Evolutionary conservation across 75 land plant genomes (phyloP), one percentile per base, ranked within the genome.

Genomic region (Cupressus sempervirens): DNA sequence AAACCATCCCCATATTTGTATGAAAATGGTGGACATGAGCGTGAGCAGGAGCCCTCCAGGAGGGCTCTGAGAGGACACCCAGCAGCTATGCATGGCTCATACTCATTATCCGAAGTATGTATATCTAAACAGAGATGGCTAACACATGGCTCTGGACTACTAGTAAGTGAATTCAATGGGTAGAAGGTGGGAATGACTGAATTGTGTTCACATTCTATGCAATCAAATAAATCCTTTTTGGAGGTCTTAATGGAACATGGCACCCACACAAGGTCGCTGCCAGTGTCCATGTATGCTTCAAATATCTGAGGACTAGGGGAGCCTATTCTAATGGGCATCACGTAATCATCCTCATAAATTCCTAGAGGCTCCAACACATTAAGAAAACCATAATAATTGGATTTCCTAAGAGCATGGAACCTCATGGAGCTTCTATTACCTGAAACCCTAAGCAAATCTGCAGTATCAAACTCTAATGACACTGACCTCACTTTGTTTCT

Each of bases 231-330:
- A 16, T 14, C 34, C 14, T 30, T 54, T 16, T 41, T 56, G 11
- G 58, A 32, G 29, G 53, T 68, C 0, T 92, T 91, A n/a, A n/a
- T n/a, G 46, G 88, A 76, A 82, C 95, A 97, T 38, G 97, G 97
- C 81, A 97, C 83, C 99, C 99, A 97, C 23, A 97, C 90, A 53
- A 97, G 89, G 90, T 96, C 98, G 84, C 94, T 92, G 18, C 95
- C 97, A 18, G 98, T 95, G 88, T 96, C 98, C 90, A 95, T 88
- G 80, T 91, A 92, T 50, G 94, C 94, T 53, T 91, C 86, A 50
- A 90, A 86, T 4, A 85, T 8, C 38, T 88, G 88, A 70, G 82
- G 80, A 29, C n/a, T n/a, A n/a, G 89, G 88, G 83, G 88, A 86
- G 23, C 90, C 40, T 29, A 74, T 12, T 16, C 13, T 36, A 32